Percentiles rank a stretch among this genome's conserved stretches.
These are phyloP conservation scores for Pseudogymnoascus sp. DNA, from an alignment of 2,329 filamentous ascomycete genomes.

Conservation along the genomic window DNA sequence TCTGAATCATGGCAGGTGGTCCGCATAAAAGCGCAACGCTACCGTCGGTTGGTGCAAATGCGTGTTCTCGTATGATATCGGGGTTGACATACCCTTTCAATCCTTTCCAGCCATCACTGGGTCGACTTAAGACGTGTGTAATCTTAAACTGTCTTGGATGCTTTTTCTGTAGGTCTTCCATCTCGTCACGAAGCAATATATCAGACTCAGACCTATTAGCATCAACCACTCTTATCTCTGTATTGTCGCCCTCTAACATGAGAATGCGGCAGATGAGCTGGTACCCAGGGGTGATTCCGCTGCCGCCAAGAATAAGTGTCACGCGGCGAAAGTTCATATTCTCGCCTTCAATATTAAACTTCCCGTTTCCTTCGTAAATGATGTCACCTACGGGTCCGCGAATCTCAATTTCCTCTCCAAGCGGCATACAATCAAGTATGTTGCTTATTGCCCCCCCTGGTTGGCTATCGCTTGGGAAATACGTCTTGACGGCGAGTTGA, in stretches of 20 bases:
- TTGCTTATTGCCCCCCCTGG: slow-evolving; percentile 48
- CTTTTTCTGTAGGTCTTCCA: slow-evolving; percentile 35
- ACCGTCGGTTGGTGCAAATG: slow-evolving; percentile 33
- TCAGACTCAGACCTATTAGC: slow-evolving; percentile 42
- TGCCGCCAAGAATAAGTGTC: slow-evolving; percentile 42
- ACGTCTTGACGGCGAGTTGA: slow-evolving; percentile 44
- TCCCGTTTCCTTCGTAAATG: slow-evolving; percentile 38
- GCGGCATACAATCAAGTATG: slow-evolving; percentile 42
- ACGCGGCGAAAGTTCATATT: slow-evolving; percentile 37
- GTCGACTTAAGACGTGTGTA: slow-evolving; percentile 40
- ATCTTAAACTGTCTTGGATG: slow-evolving; percentile 35
- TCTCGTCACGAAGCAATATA: slow-evolving; percentile 37
- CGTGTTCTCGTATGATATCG: slow-evolving; percentile 33
- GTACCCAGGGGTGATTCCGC: slow-evolving; percentile 45
- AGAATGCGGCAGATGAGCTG: slow-evolving; percentile 40
- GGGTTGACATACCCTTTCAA: slow-evolving; percentile 37
- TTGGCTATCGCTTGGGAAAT: slow-evolving; percentile 39
- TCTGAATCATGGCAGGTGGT: slow-evolving; percentile 43
- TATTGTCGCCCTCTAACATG: slow-evolving; percentile 28
- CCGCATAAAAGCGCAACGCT: slow-evolving; percentile 42
- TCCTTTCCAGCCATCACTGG: slow-evolving; percentile 38
- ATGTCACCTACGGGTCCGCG: slow-evolving; percentile 45
- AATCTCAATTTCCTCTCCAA: slow-evolving; percentile 43
- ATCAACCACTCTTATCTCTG: slow-evolving; percentile 37
- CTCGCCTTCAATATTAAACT: slow-evolving; percentile 38